Percentiles rank a stretch among this genome's conserved stretches.
Conservation (phyloP, 2,329 filamentous ascomycete species). For the Paraphaeosphaeria sporulosa region DNA sequence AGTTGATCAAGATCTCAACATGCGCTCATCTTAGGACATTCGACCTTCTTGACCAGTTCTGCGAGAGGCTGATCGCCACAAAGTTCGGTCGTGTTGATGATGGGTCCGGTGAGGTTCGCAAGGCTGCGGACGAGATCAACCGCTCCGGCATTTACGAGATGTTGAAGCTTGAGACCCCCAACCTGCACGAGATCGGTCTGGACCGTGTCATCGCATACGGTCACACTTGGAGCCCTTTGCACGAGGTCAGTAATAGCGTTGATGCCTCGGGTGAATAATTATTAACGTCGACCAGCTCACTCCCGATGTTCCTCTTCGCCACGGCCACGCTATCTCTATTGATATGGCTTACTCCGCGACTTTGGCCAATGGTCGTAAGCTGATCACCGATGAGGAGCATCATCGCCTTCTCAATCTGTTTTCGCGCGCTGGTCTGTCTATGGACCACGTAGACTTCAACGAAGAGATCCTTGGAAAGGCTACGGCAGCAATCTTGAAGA, state of each 20-base stretch:
- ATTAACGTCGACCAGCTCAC: conserved; percentile 59
- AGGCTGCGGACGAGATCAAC: conserved; percentile 72
- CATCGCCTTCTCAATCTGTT: conserved; percentile 70
- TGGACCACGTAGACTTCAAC: conserved; percentile 74
- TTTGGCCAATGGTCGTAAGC: conserved; percentile 67
- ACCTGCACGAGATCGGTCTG: conserved; percentile 75
- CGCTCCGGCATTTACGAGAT: conserved; percentile 75
- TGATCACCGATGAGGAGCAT: conserved; percentile 68
- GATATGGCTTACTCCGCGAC: conserved; percentile 80
- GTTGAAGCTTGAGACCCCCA: conserved; percentile 76
- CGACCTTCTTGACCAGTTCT: conserved; percentile 72
- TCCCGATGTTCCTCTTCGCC: conserved; percentile 71
- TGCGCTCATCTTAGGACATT: conserved; percentile 73
- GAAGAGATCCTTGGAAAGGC: conserved; percentile 70
- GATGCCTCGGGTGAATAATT: too few species aligned
- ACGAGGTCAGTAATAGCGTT: conserved; percentile 52
- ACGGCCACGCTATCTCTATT: conserved; percentile 77
- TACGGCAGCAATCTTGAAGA: conserved; percentile 74
- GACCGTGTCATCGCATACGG: conserved; percentile 78
- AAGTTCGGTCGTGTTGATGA: conserved; percentile 70
- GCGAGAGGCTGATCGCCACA: conserved; percentile 70
- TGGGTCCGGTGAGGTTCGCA: conserved; percentile 62
- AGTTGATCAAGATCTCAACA: conserved; percentile 78
- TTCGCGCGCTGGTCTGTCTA: conserved; percentile 73
- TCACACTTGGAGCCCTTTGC: conserved; percentile 76